phyloP scores from a whole-genome alignment of 345 rosid species.

The Linum usitatissimum region DNA sequence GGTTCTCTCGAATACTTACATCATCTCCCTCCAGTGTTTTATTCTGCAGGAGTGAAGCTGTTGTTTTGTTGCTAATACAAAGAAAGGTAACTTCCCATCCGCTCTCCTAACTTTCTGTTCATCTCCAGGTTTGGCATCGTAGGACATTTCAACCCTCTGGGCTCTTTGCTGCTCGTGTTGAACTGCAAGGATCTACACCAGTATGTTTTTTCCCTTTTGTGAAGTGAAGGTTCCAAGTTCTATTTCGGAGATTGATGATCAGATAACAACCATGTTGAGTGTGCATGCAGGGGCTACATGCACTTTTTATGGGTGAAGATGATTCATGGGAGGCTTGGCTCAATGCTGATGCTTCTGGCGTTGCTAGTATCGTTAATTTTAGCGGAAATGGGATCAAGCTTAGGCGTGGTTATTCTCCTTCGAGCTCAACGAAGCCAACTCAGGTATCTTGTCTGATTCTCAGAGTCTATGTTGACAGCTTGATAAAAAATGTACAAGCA shows the following conservation, averaged over 20 bases:
- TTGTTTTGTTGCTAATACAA: neutral
- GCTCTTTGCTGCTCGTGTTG: conserved; percentile 92
- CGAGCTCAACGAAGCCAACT: too few species aligned
- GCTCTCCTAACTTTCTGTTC: conserved; percentile 9
- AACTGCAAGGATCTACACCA: conserved; percentile 69
- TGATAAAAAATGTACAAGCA: too few species aligned
- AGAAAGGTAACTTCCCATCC: neutral
- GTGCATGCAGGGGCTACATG: conserved; percentile 71
- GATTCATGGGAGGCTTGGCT: too few species aligned
- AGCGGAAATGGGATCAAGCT: too few species aligned
- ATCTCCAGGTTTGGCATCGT: conserved; percentile 82
- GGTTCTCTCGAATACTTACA: conserved; percentile 29
- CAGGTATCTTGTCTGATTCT: too few species aligned
- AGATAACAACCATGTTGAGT: conserved; percentile 9
- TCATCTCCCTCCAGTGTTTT: neutral
- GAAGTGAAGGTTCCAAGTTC: conserved; percentile 5
- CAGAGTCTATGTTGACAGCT: too few species aligned
- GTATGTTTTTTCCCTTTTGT: conserved; percentile 34
- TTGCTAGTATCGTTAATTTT: too few species aligned
- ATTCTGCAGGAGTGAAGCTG: neutral
- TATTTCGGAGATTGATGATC: conserved; percentile 7
- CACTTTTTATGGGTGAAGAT: too few species aligned
- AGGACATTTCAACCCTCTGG: conserved; percentile 91
- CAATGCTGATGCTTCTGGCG: too few species aligned
- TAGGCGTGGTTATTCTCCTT: too few species aligned